Conservation (phyloP, 176 grass and related monocot species). For the Carex cristatella region DNA sequence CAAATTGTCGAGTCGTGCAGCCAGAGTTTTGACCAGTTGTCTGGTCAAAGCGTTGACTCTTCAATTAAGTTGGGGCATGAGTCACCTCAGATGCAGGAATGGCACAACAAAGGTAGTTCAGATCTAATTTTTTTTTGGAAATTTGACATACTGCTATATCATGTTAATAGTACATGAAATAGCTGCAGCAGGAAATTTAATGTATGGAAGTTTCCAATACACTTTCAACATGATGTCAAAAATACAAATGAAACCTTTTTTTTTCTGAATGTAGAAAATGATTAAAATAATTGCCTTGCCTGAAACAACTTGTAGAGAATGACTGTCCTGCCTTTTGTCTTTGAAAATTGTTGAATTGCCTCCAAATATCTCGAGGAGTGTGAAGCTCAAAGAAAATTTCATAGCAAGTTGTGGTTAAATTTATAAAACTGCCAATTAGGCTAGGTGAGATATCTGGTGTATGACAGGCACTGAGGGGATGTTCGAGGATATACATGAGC, state of each 20-base stretch:
- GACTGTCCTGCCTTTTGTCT: background rate
- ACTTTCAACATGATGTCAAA: background rate
- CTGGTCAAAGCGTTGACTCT: slow-evolving; percentile 15
- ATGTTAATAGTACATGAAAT: background rate
- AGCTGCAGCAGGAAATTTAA: background rate
- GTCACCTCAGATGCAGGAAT: slow-evolving; percentile 33
- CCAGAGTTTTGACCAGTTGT: slow-evolving; percentile 8
- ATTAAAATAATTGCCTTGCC: background rate
- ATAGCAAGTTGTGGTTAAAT: slow-evolving; percentile 4
- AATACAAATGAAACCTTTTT: background rate
- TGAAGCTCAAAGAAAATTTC: background rate
- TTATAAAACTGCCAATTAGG: background rate
- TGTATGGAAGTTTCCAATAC: background rate
- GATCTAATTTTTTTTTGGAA: background rate
- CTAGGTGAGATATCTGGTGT: slow-evolving; percentile 12
- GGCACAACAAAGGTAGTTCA: slow-evolving; percentile 31
- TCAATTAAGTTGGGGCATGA: background rate
- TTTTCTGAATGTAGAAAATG: background rate
- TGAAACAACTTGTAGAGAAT: background rate
- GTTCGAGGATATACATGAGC: slow-evolving; percentile 37
- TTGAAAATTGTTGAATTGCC: background rate
- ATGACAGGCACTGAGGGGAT: slow-evolving; percentile 31
- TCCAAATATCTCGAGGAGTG: background rate
- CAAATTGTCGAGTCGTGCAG: slow-evolving; percentile 29
- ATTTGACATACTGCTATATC: background rate